Percentiles rank a stretch among this genome's conserved stretches.
These are phyloP conservation scores for Apiotrichum porosum DNA, from an alignment of 1,284 basidiomycete species.

Conservation along the genomic window DNA sequence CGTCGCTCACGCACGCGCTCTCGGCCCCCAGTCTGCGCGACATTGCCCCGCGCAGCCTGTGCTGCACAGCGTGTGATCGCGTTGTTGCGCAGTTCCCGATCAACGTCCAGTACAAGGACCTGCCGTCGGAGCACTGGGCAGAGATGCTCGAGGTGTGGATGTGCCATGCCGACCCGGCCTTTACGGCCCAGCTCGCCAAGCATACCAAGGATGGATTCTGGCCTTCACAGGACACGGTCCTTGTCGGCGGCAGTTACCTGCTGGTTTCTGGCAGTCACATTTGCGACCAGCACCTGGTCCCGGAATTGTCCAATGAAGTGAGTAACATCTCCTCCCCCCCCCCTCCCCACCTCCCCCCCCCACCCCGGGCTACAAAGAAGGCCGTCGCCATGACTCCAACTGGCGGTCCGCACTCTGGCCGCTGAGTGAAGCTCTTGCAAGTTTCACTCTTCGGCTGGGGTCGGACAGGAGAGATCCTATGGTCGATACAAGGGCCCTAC, in stretches of 20 bases:
- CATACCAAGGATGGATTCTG: conserved; percentile 69
- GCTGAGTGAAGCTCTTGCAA: conserved; percentile 37
- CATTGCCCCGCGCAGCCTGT: conserved; percentile 32
- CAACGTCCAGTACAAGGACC: conserved; percentile 61
- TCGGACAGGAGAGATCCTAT: conserved; percentile 43
- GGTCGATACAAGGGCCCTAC: conserved; percentile 89
- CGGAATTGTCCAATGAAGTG: conserved; percentile 56
- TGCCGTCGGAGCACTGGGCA: conserved; percentile 94
- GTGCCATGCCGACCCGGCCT: conserved; percentile 85
- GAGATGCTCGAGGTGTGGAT: conserved; percentile 97
- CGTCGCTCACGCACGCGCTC: conserved; percentile 33
- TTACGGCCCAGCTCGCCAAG: conserved; percentile 64
- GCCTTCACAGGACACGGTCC: conserved; percentile 63
- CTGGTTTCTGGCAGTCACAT: conserved; percentile 64
- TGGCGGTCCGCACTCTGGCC: conserved; percentile 54
- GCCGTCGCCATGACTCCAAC: conserved; percentile 63
- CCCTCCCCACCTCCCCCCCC: conserved; percentile 4
- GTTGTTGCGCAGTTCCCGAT: conserved; percentile 65
- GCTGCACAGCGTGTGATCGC: conserved; percentile 55
- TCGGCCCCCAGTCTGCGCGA: conserved; percentile 32
- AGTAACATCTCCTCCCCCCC: conserved; percentile 43
- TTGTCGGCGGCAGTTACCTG: conserved; percentile 81
- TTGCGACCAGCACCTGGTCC: conserved; percentile 56
- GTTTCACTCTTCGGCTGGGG: conserved; percentile 17
- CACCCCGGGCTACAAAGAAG: conserved; percentile 70